These are phyloP conservation scores for Yamagishiella unicocca DNA, from an alignment of 139 green algal species.

Conservation along the genomic window DNA sequence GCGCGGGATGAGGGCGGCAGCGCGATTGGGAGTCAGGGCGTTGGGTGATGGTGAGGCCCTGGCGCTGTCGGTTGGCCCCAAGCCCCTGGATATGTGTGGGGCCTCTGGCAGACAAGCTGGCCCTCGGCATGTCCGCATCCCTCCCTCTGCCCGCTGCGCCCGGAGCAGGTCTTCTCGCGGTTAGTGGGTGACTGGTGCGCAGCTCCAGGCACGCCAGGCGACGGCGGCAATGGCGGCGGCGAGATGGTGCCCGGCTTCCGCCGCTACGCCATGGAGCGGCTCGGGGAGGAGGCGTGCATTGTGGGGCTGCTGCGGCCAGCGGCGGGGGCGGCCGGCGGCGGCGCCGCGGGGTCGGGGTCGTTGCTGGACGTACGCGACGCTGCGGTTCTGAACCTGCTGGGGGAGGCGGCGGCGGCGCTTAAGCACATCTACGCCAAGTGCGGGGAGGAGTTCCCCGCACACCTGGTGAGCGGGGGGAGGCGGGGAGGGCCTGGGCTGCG, in stretches of 20 bases:
- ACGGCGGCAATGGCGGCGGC: neutral
- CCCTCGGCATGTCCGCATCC: neutral
- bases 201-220: neutral
- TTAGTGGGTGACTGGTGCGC: constrained; percentile 69
- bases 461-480: constrained; percentile 57
- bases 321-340: neutral
- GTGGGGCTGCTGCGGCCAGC: constrained; percentile 59
- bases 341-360: neutral
- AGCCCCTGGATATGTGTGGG: no score
- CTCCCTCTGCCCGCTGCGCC: neutral
- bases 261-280: constrained; percentile 67
- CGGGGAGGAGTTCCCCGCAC: constrained; percentile 64
- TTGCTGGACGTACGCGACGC: constrained; percentile 75
- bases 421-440: constrained; percentile 66
- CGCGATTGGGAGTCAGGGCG: no score
- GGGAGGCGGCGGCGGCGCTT: constrained; percentile 69
- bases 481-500: no score
- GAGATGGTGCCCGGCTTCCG: constrained; percentile 67
- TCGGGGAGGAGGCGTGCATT: constrained; percentile 75
- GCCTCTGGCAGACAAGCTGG: no score
- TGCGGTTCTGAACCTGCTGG: constrained; percentile 73
- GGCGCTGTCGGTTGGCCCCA: no score
- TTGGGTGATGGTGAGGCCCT: no score
- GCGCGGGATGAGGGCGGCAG: neutral
- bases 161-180: constrained; percentile 57